Evolutionary conservation across 345 rosid genomes (phyloP).

Genomic region (Alliaria petiolata): DNA sequence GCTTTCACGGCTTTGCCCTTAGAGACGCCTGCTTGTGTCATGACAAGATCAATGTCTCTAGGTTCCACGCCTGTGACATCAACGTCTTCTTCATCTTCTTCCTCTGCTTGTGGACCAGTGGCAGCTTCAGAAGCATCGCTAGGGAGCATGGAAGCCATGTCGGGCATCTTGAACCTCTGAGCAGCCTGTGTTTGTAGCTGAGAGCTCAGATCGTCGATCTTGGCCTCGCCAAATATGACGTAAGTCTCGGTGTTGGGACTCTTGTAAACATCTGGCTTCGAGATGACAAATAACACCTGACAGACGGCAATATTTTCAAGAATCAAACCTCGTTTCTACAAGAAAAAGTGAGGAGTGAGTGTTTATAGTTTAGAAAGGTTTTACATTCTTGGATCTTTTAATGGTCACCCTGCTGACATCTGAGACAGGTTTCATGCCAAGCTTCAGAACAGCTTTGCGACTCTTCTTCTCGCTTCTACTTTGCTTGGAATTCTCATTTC

Average conservation of each 20-base stretch:
- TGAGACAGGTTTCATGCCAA: constrained; percentile 73
- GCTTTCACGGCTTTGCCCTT: constrained; percentile 76
- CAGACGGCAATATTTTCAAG: not conserved
- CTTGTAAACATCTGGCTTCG: constrained; percentile 85
- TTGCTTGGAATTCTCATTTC: constrained; percentile 67
- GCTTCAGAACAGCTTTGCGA: constrained; percentile 70
- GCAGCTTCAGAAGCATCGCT: constrained; percentile 43
- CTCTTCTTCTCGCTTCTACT: constrained; percentile 83
- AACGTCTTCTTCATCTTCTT: constrained; percentile 66
- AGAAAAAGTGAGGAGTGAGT: not conserved
- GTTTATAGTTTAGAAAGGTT: not conserved
- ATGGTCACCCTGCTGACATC: constrained; percentile 82
- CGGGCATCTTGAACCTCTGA: constrained; percentile 79
- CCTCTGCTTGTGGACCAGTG: constrained; percentile 45
- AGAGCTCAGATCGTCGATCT: constrained; percentile 81
- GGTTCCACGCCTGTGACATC: constrained; percentile 69
- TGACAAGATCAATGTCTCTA: constrained; percentile 72
- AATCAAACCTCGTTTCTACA: not conserved
- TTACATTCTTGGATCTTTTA: constrained; percentile 69
- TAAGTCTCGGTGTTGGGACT: constrained; percentile 79
- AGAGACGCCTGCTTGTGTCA: constrained; percentile 77
- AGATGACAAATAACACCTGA: constrained; percentile 68
- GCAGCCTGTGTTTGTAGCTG: constrained; percentile 88
- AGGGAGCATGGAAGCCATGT: constrained; percentile 50
- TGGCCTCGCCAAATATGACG: constrained; percentile 75